phyloP scores from a whole-genome alignment of 2,329 filamentous ascomycete species.

The Exophiala lecanii-corni region DNA sequence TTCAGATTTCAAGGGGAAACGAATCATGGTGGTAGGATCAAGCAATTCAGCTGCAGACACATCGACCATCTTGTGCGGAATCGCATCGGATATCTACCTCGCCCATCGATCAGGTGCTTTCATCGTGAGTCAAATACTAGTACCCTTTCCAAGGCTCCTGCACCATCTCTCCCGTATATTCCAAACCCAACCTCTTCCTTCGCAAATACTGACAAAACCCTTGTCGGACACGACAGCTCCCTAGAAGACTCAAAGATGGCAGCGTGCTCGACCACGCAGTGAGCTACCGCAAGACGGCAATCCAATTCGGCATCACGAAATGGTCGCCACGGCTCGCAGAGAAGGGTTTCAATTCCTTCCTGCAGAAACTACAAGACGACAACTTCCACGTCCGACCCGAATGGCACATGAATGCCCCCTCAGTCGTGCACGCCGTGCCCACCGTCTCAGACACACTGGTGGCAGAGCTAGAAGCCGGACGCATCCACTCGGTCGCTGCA shows the following conservation, averaged over 20 bases:
- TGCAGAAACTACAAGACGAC: conserved; percentile 15
- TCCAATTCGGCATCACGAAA: conserved; percentile 11
- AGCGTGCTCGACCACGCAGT: conserved; percentile 23
- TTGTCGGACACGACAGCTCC: too few relatives aligned
- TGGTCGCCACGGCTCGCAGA: conserved; percentile 13
- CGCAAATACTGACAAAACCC: too few relatives aligned
- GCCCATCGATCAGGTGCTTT: conserved; percentile 24
- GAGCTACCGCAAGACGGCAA: conserved; percentile 20
- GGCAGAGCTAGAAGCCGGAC: conserved; percentile 28
- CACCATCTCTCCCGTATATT: too few relatives aligned
- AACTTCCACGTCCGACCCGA: conserved; percentile 15
- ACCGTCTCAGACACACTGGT: conserved; percentile 31
- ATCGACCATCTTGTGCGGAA: conserved; percentile 20
- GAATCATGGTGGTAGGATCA: conserved; percentile 27
- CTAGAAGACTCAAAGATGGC: conserved; percentile 20
- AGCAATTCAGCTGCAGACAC: conserved; percentile 30
- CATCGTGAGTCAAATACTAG: conserved; percentile 14
- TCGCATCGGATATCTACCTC: conserved; percentile 23
- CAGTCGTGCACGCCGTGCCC: conserved; percentile 29
- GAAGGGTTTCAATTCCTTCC: conserved; percentile 11
- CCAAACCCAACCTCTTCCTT: too few relatives aligned
- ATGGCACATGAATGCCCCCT: conserved; percentile 29
- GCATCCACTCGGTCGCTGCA: conserved; percentile 23
- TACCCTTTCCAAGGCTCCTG: too few relatives aligned
- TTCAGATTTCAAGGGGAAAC: conserved; percentile 17